Evolutionary conservation across 495 filamentous ascomycete genomes (phyloP).

Genomic region (Entonaema liquescens): DNA sequence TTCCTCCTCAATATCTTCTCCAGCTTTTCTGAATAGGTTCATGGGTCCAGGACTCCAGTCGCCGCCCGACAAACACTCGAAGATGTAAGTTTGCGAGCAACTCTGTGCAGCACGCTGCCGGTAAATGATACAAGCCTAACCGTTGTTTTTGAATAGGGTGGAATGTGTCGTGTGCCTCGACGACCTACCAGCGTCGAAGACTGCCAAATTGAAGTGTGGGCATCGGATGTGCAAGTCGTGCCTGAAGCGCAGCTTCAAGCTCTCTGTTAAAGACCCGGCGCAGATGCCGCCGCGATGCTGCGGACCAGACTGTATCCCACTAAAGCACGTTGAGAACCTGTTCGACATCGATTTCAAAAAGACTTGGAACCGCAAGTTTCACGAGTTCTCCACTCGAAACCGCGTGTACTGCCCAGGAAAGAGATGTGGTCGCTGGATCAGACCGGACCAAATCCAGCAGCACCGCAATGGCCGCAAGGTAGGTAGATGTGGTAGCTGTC

Average conservation of each 20-base stretch:
- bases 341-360: conserved; percentile 77
- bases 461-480: conserved; percentile 59
- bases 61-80: conserved; percentile 41
- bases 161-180: conserved; percentile 75
- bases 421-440: conserved; percentile 79
- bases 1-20: conserved; percentile 51
- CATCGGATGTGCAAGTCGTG: conserved; percentile 83
- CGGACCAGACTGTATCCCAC: conserved; percentile 72
- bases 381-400: conserved; percentile 76
- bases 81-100: conserved; percentile 46
- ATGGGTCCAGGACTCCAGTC: conserved; percentile 41
- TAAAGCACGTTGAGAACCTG: conserved; percentile 76
- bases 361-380: conserved; percentile 78
- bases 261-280: conserved; percentile 76
- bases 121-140: conserved; percentile 32
- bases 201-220: conserved; percentile 74
- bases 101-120: not conserved
- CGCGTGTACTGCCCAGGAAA: conserved; percentile 76
- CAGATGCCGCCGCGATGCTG: conserved; percentile 87
- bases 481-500: conserved; percentile 71
- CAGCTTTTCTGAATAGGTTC: conserved; percentile 48
- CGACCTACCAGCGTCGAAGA: conserved; percentile 64
- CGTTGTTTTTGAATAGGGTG: conserved; percentile 56
- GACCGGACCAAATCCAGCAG: conserved; percentile 68
- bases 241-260: conserved; percentile 73